A percentile compares a stretch with the other conserved stretches of the same genome.
phyloP scores from a whole-genome alignment of 495 filamentous ascomycete genomes.

The Hyaloscypha bicolor region DNA sequence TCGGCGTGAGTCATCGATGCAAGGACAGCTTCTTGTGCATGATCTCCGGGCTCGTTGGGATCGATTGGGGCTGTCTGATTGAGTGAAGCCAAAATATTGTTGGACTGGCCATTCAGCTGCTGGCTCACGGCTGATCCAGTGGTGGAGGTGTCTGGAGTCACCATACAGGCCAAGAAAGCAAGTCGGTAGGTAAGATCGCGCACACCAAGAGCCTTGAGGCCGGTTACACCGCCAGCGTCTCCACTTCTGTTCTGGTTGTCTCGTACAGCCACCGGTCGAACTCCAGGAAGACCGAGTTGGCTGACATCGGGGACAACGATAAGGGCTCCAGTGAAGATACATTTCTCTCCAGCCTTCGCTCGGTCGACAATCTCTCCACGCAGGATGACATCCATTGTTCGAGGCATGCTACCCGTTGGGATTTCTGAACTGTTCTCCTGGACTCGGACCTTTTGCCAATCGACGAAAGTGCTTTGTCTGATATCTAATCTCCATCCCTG shows the following conservation, averaged over 20 bases:
- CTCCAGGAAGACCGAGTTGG: conserved; percentile 87
- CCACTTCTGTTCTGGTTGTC: conserved; percentile 76
- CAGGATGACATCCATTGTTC: conserved; percentile 97
- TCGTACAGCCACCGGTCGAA: conserved; percentile 80
- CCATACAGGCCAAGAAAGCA: conserved; percentile 97
- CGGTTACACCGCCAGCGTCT: conserved; percentile 79
- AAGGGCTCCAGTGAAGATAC: conserved; percentile 92
- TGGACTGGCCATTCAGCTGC: conserved; percentile 67
- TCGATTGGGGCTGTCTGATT: conserved; percentile 71
- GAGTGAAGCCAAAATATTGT: conserved; percentile 80
- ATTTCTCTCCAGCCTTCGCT: conserved; percentile 96
- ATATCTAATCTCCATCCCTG: conserved; percentile 93
- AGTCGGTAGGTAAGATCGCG: conserved; percentile 96
- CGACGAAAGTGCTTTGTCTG: conserved; percentile 93
- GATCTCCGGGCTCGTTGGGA: conserved; percentile 67
- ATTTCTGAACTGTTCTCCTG: conserved; percentile 99
- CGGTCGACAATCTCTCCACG: conserved; percentile 97
- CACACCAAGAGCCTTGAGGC: conserved; percentile 89
- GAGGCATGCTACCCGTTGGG: conserved; percentile 96
- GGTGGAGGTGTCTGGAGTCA: conserved; percentile 85
- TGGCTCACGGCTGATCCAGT: conserved; percentile 67
- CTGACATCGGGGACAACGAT: conserved; percentile 98
- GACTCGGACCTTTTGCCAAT: conserved; percentile 98
- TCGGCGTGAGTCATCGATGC: conserved; percentile 80
- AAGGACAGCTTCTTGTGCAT: conserved; percentile 85